These are phyloP conservation scores for Saccharomycopsis capsularis DNA, from an alignment of 805 yeast genomes.

Conservation along the genomic window DNA sequence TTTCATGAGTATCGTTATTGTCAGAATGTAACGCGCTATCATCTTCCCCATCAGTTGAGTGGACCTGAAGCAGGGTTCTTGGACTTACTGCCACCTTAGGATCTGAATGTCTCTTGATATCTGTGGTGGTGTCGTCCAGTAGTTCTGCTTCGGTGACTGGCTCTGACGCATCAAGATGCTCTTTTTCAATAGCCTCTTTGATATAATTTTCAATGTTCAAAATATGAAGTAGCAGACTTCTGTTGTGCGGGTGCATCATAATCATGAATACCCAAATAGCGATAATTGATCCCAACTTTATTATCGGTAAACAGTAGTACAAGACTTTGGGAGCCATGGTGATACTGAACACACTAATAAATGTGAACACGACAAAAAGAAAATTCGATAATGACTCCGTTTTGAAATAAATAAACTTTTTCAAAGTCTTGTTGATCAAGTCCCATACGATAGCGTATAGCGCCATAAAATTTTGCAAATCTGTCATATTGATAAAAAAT, in stretches of 20 bases:
- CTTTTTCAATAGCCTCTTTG: background rate
- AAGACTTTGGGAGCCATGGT: slow-evolving; percentile 27
- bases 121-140: no score
- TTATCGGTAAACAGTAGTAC: slow-evolving; percentile 29
- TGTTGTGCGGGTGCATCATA: slow-evolving; percentile 47
- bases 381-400: slow-evolving; percentile 54
- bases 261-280: slow-evolving; percentile 44
- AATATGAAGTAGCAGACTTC: slow-evolving; percentile 36
- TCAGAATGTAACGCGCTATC: no score
- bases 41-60: slow-evolving; percentile 5
- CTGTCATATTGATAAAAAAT: slow-evolving; percentile 71
- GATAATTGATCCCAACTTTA: slow-evolving; percentile 31
- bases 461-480: slow-evolving; percentile 74
- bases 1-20: no score
- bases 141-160: background rate
- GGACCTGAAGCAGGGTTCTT: no score
- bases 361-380: slow-evolving; percentile 37
- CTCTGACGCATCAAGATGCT: no score
- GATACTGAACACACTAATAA: slow-evolving; percentile 29
- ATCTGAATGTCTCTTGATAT: no score
- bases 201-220: slow-evolving; percentile 8
- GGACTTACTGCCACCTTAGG: no score
- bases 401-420: slow-evolving; percentile 54
- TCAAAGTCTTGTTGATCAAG: slow-evolving; percentile 39
- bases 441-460: slow-evolving; percentile 60